Evolutionary conservation across 148 eudicot species (phyloP), one percentile per base, ranked within the genome.

Genomic region (Rhododendron griersonianum): DNA sequence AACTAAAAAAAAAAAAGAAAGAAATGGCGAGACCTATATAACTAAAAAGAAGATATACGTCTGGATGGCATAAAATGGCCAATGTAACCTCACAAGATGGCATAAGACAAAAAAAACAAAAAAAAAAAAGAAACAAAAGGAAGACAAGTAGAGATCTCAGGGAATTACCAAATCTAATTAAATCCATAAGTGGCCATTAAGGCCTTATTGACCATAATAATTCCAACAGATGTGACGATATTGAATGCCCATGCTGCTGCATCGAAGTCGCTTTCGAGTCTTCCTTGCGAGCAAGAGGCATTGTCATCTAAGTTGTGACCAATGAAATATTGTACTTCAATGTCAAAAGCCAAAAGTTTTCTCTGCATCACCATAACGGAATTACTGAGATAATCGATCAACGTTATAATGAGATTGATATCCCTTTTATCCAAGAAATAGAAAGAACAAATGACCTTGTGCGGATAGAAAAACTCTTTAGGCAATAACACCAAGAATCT

Each of bases 201-300:
- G 79, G 98, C 94, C 88, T 94, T 94, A 81, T 95, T 95, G 87
- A 95, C 98, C 73, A 95, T 92, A 74, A 95, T 95, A 84, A 95
- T 93, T 81, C 98, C 95, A 77, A 95, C 98, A n/a, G 98, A 95
- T 71, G 98, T 95, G 83, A 95, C 94, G 18, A 95, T 93, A 89
- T 95, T 95, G 91, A 95, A 95, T 91, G 91, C 90, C 98, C 98
- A 95, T 87, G 98, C 95, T 81, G 93, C 94, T 77, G 92, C 94
- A 89, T 95, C 98, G 25, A 88, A 81, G 94, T 87, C 50, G 94
- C 94, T 90, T 95, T 95, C 89, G 91, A 91, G 85, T 95, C 93
- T 87, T 93, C 98, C 90, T 92, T 95, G 81, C 89, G 89, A 79
- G 93, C 51, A 13, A 94, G 91, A 83, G 94, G 93, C 94, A 94